Evolutionary conservation across 1,284 basidiomycete genomes (phyloP), one percentile per base, ranked within the genome.

Genomic region (Stereum hirsutum): DNA sequence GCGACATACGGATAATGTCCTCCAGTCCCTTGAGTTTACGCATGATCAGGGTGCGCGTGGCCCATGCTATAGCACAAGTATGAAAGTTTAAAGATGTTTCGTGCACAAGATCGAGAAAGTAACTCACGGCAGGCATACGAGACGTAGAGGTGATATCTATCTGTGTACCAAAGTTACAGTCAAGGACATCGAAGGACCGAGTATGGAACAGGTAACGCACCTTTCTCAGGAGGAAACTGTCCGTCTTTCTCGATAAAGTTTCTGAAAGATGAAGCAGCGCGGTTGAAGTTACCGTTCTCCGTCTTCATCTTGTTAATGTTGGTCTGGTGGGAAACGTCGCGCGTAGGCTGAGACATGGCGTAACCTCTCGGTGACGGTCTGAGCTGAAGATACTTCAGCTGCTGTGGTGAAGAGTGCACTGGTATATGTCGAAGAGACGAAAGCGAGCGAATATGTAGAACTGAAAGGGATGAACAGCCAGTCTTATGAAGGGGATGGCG

Each of bases 111-210:
- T 8, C n/a, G n/a, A 14, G n/a, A 3, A 1, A 12, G 10, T 30
- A 39, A 68, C 85, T 69, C 46, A 91, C 89, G 79, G 64, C 83
- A 88, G 3, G 79, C 73, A 53, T 77, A 80, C 5, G 81, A 86
- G 45, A 93, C 87, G 53, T 89, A 93, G 55, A 94, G 86, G 55
- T 89, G 88, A 61, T 96, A 96, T 39, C 92, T 79, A 43, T 75
- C 89, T 89, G 52, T 15, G 48, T 24, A 35, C 34, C 32, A 31
- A 27, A 25, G 21, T 6, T 31, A n/a, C 33, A n/a, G 33, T 20
- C 10, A 12, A 35, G 15, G 33, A n/a, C 11, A 35, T 11, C 10
- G 11, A 35, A 35, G 10, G 11, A 20, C 5, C 33, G 28, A 30
- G 7, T 6, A 17, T 3, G 33, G 21, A 14, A 17, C 33, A 12